phyloP scores from a whole-genome alignment of 768 basidiomycete species.

The Amanita pallidorosea region DNA sequence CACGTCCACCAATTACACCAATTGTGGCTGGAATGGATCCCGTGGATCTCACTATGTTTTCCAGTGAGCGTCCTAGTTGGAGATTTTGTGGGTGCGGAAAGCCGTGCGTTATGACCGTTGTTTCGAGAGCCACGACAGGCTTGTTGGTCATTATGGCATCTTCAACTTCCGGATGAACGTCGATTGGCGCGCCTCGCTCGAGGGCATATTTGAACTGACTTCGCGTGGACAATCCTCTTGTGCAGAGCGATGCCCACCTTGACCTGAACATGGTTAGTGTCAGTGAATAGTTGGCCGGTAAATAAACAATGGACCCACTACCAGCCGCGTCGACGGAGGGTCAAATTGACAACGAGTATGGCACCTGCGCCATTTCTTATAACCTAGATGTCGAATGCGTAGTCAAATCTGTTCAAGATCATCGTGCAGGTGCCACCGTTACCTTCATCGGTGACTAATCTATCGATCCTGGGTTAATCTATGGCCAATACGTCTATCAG shows the following conservation, averaged over 20 bases:
- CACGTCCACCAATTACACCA: slow-evolving; percentile 68
- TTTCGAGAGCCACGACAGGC: slow-evolving; percentile 87
- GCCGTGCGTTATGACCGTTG: slow-evolving; percentile 87
- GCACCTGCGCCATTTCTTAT: slow-evolving; percentile 50
- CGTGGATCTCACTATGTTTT: slow-evolving; percentile 58
- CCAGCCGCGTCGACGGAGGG: slow-evolving; percentile 33
- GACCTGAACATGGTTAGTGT: background rate
- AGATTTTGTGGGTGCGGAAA: slow-evolving; percentile 76
- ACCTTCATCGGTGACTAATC: slow-evolving; percentile 54
- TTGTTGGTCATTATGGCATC: slow-evolving; percentile 56
- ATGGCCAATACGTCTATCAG: slow-evolving; percentile 12
- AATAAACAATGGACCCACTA: slow-evolving; percentile 6
- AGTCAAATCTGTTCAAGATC: slow-evolving; percentile 50
- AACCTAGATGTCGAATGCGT: slow-evolving; percentile 48
- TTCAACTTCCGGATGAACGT: slow-evolving; percentile 75
- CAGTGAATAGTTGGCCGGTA: too few relatives aligned
- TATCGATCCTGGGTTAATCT: background rate
- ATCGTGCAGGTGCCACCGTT: slow-evolving; percentile 60
- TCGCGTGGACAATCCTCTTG: background rate
- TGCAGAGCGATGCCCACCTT: background rate
- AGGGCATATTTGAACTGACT: slow-evolving; percentile 1
- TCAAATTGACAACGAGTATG: slow-evolving; percentile 29
- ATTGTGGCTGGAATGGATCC: slow-evolving; percentile 89
- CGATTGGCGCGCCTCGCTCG: slow-evolving; percentile 31
- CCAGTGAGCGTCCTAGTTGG: slow-evolving; percentile 60